These are phyloP conservation scores for Botryotinia convoluta DNA, from an alignment of 2,329 filamentous ascomycete genomes.

Conservation along the genomic window DNA sequence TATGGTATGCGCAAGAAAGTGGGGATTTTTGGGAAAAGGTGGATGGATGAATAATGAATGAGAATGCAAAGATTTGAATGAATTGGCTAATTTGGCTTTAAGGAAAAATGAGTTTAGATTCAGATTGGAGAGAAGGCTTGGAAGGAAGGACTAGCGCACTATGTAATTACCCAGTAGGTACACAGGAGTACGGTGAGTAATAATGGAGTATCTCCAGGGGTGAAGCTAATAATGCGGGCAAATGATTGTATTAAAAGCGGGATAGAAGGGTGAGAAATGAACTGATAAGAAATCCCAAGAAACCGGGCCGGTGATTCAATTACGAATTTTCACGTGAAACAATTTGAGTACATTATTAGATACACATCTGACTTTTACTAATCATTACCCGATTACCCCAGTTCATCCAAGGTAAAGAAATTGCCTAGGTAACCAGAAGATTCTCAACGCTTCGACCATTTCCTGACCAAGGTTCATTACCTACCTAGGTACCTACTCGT, in stretches of 20 bases:
- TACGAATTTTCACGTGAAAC: not conserved
- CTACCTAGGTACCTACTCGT: not conserved
- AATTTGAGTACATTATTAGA: not conserved
- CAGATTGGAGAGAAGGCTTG: not conserved
- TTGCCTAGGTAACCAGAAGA: not conserved
- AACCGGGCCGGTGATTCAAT: not conserved
- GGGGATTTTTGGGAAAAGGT: slow-evolving; percentile 10
- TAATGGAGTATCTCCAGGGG: not conserved
- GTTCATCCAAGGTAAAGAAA: not conserved
- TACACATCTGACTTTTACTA: not conserved
- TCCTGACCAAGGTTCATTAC: not conserved
- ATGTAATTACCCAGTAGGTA: not conserved
- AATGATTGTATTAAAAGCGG: not conserved
- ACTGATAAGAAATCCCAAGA: not conserved
- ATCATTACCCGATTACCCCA: not conserved
- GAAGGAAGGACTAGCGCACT: not conserved
- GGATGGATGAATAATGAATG: slow-evolving; percentile 10
- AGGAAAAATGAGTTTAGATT: not conserved
- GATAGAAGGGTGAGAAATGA: not conserved
- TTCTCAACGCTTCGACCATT: slow-evolving; percentile 5
- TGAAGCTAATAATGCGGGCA: not conserved
- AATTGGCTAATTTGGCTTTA: not conserved
- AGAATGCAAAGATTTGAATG: slow-evolving; percentile 1
- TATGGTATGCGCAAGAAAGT: slow-evolving; percentile 21
- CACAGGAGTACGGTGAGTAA: not conserved